Evolutionary conservation across 2,329 filamentous ascomycete genomes (phyloP), one percentile per base, ranked within the genome.

Genomic region (Rutstroemia sp.): DNA sequence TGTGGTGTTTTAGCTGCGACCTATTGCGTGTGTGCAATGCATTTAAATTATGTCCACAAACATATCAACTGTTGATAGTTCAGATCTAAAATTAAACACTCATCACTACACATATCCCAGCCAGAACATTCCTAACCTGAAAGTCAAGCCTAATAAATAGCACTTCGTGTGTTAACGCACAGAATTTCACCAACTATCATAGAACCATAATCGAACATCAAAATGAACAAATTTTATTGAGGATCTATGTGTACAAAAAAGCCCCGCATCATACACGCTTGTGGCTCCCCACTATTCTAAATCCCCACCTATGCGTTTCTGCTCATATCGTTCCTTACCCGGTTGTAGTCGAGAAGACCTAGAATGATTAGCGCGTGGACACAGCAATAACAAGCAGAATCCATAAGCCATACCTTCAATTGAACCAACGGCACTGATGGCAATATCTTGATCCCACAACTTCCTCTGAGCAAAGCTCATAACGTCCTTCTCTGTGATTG

Each of bases 391-490:
- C 6, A 41, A 16, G 39, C 12, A 42, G n/a, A 16, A n/a, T 9
- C 48, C 14, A 14, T 4, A 41, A 25, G 10, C 21, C 21, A 64
- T 57, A 71, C 85, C 92, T 82, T 97, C 94, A 70, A 97, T 91
- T 76, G 84, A 86, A 65, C 94, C 94, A 64, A 97, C 89, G 37
- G 92, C 94, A 72, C 86, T 92, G 73, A 99, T 82, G 69, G 94
- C 94, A 68, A 99, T 79, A 73, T 99, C 94, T 76, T 92, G 88
- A 77, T 99, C 94, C 94, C 94, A 99, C 60, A 99, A 78, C 78
- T 94, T 96, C 75, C 85, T 84, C 80, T 89, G 87, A 69, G 92
- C 92, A 72, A 97, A 99, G 69, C 88, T 84, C 89, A 96, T 96
- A 63, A 99, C 89, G 69, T 97, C 90, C 81, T 95, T 95, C 76